phyloP scores from a whole-genome alignment of 306 rosid genomes.

The Prosopis cineraria region DNA sequence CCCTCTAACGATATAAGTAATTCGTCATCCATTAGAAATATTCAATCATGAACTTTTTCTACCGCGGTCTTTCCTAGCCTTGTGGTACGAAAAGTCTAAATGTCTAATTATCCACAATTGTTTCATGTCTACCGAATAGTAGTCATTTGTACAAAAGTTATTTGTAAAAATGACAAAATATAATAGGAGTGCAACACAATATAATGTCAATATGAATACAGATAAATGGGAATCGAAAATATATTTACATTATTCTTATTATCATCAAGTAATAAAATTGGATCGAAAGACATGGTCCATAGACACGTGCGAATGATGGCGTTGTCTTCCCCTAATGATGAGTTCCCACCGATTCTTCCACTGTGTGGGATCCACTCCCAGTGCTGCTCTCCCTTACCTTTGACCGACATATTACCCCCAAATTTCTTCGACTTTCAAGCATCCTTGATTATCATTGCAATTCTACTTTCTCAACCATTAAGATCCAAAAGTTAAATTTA shows the following conservation, averaged over 20 bases:
- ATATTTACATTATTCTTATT: no score
- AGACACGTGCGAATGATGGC: conserved; percentile 92
- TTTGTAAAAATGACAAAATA: no score
- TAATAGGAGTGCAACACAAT: no score
- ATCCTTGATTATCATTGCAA: not conserved
- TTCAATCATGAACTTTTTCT: not conserved
- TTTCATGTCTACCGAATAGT: not conserved
- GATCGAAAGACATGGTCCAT: conserved; percentile 53
- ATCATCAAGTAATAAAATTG: no score
- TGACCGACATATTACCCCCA: conserved; percentile 55
- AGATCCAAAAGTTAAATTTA: not conserved
- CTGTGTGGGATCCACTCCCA: conserved; percentile 68
- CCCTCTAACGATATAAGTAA: no score
- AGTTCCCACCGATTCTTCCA: conserved; percentile 80
- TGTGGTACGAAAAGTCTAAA: no score
- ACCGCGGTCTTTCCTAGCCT: not conserved
- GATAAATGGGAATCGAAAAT: no score
- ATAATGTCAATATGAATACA: no score
- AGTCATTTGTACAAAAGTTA: not conserved
- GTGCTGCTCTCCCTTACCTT: conserved; percentile 36
- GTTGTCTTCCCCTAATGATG: conserved; percentile 70
- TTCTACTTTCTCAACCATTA: not conserved
- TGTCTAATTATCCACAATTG: not conserved
- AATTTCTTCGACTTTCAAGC: no score
- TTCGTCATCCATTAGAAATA: not conserved